Percentiles rank a stretch among this genome's conserved stretches.
These are phyloP conservation scores for Mucor velutinosus DNA, from an alignment of 371 early-diverging fungal species.

Conservation along the genomic window DNA sequence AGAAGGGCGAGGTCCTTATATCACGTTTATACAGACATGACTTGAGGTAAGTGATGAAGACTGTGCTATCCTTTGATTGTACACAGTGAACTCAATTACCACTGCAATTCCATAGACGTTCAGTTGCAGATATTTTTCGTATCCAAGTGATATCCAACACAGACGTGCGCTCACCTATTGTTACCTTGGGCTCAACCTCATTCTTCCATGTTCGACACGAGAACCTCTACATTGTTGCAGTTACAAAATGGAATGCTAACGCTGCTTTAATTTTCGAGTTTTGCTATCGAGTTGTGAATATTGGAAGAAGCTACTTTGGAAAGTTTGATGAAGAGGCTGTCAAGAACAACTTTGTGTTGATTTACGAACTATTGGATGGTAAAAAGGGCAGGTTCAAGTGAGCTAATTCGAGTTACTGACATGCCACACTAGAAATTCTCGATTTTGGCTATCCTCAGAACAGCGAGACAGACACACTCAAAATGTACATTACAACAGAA, in stretches of 20 bases:
- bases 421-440: conserved; percentile 70
- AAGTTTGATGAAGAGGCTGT: conserved; percentile 89
- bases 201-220: conserved; percentile 92
- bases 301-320: conserved; percentile 85
- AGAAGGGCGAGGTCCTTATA: conserved; percentile 98
- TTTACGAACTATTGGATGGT: conserved; percentile 93
- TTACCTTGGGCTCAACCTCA: conserved; percentile 83
- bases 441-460: conserved; percentile 94
- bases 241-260: conserved; percentile 84
- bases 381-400: conserved; percentile 2
- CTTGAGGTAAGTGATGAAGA: conserved; percentile 74
- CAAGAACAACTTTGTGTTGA: conserved; percentile 88
- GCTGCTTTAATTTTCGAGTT: conserved; percentile 86
- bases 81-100: background rate
- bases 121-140: conserved; percentile 93
- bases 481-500: conserved; percentile 89
- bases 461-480: conserved; percentile 85
- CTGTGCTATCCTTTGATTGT: background rate
- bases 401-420: background rate
- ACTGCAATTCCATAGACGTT: conserved; percentile 68
- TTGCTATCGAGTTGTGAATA: conserved; percentile 74
- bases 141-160: conserved; percentile 95
- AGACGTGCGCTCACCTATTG: conserved; percentile 89
- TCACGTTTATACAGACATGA: conserved; percentile 94
- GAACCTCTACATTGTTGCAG: conserved; percentile 86